These are phyloP conservation scores for Gonapodya sp. DNA, from an alignment of 192 early-diverging fungal genomes.

Conservation along the genomic window DNA sequence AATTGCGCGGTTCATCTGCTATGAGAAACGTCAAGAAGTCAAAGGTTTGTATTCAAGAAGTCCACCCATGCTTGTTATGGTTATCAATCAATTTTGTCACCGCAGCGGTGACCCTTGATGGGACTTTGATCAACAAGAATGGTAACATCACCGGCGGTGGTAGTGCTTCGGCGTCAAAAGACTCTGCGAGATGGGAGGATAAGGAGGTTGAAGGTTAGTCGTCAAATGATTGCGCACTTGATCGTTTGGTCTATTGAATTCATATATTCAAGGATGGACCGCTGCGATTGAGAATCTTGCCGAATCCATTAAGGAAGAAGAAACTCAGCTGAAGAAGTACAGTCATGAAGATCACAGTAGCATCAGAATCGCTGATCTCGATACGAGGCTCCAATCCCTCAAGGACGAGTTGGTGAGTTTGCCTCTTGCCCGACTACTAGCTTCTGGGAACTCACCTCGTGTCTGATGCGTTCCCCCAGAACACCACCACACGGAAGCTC, in stretches of 20 bases:
- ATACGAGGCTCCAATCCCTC: constrained; percentile 44
- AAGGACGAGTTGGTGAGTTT: constrained; percentile 49
- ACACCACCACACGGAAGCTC: constrained; percentile 40
- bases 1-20: constrained; percentile 78
- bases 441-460: constrained; percentile 5
- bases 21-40: constrained; percentile 69
- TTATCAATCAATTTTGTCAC: neutral
- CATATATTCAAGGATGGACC: neutral
- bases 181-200: constrained; percentile 75
- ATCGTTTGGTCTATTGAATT: neutral
- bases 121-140: constrained; percentile 88
- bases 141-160: constrained; percentile 89
- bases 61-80: neutral
- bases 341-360: constrained; percentile 23
- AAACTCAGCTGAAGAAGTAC: constrained; percentile 48
- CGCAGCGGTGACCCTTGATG: constrained; percentile 79
- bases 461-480: constrained; percentile 20
- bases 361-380: constrained; percentile 36
- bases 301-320: constrained; percentile 22
- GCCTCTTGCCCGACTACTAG: neutral
- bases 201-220: constrained; percentile 67
- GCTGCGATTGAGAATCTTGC: neutral
- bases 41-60: constrained; percentile 42
- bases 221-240: neutral
- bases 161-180: constrained; percentile 13